Percentiles rank a stretch among this genome's conserved stretches.
phyloP scores from a whole-genome alignment of 2,329 filamentous ascomycete genomes.

The Knoxdaviesia proteae region DNA sequence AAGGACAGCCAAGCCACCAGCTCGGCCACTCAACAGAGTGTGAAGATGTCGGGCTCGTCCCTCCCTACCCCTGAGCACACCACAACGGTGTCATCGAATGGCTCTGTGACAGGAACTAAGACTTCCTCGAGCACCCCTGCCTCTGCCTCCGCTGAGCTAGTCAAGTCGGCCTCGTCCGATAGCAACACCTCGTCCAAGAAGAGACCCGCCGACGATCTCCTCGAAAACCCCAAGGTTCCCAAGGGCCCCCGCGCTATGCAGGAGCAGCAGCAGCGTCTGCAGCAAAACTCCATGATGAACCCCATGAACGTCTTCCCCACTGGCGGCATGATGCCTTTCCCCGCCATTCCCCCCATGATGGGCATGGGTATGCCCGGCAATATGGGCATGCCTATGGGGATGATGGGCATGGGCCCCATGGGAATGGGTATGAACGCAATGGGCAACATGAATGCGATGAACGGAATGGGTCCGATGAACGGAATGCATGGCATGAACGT shows the following conservation, averaged over 20 bases:
- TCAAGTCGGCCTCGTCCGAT: background rate
- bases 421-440: conserved; percentile 10
- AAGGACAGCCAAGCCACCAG: no score
- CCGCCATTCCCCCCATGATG: conserved; percentile 20
- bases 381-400: conserved; percentile 15
- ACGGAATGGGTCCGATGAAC: conserved; percentile 11
- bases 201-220: conserved; percentile 54
- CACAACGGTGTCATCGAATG: no score
- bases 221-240: conserved; percentile 40
- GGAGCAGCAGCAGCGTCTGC: conserved; percentile 25
- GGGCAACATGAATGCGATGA: conserved; percentile 13
- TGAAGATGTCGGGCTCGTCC: no score
- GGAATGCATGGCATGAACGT: conserved; percentile 16
- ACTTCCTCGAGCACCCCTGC: background rate
- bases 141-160: background rate
- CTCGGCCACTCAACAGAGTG: no score
- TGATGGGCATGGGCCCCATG: conserved; percentile 7
- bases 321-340: conserved; percentile 16
- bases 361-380: conserved; percentile 18
- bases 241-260: conserved; percentile 47
- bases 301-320: conserved; percentile 17
- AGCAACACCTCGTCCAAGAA: conserved; percentile 40
- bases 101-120: no score
- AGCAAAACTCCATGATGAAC: conserved; percentile 26
- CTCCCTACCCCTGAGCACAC: no score